These are phyloP conservation scores for Neonothopanus nambi DNA, from an alignment of 1,284 basidiomycete genomes.

Conservation along the genomic window DNA sequence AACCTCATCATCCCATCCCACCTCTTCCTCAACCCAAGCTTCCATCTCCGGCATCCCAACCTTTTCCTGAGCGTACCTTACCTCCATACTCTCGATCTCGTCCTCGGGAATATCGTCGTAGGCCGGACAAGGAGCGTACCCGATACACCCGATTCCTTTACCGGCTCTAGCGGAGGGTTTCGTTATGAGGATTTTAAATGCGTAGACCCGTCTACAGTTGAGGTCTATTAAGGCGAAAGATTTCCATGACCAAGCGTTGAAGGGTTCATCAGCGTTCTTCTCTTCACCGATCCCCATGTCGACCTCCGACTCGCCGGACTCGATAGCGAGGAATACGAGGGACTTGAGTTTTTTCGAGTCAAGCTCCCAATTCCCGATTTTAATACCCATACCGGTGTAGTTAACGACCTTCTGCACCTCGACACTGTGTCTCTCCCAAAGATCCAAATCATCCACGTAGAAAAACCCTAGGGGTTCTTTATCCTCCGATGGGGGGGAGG, in stretches of 20 bases:
- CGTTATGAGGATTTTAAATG: conserved; percentile 37
- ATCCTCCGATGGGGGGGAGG: conserved; percentile 2
- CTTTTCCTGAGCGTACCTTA: conserved; percentile 34
- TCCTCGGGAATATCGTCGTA: conserved; percentile 28
- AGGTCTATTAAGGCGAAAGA: conserved; percentile 38
- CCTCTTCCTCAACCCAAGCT: conserved; percentile 16
- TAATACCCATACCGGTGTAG: conserved; percentile 18
- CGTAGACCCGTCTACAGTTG: conserved; percentile 38
- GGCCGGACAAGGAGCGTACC: conserved; percentile 34
- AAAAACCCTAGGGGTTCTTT: conserved; percentile 31
- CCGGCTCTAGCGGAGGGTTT: conserved; percentile 25
- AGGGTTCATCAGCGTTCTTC: conserved; percentile 17
- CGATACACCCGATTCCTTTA: conserved; percentile 32
- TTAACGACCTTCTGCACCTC: conserved; percentile 23
- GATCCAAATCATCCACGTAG: conserved; percentile 33
- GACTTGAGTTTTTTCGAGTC: conserved; percentile 28
- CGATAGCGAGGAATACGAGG: conserved; percentile 34
- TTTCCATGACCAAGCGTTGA: conserved; percentile 36
- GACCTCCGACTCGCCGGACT: conserved; percentile 36
- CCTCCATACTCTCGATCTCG: conserved; percentile 27
- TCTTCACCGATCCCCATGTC: conserved; percentile 31
- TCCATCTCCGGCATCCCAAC: conserved; percentile 29
- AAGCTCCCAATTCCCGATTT: conserved; percentile 22
- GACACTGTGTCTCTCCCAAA: conserved; percentile 25
- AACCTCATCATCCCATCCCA: conserved; percentile 28